These are phyloP conservation scores for Priceomyces fermenticarens DNA, from an alignment of 805 yeast species.

Conservation along the genomic window DNA sequence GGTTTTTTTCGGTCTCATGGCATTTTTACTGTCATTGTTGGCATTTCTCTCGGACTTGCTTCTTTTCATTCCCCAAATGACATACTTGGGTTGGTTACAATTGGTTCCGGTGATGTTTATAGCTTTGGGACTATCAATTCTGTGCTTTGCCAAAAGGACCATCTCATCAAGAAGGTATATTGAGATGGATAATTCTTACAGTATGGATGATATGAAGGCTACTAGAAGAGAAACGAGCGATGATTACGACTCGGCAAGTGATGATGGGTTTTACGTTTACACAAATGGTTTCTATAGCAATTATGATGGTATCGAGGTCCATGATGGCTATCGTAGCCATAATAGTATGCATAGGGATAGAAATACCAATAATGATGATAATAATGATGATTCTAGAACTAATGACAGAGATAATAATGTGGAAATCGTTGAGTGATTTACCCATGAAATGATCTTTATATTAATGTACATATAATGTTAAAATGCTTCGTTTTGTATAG, in stretches of 20 bases:
- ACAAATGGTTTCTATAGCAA: constrained; percentile 40
- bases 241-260: constrained; percentile 37
- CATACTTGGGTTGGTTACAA: constrained; percentile 85
- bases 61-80: constrained; percentile 69
- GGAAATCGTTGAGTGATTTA: not conserved
- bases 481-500: not conserved
- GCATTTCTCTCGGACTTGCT: constrained; percentile 81
- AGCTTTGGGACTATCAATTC: constrained; percentile 59
- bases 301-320: constrained; percentile 7
- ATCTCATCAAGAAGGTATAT: constrained; percentile 48
- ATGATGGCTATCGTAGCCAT: not conserved
- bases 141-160: constrained; percentile 72
- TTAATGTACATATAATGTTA: not conserved
- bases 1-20: constrained; percentile 59
- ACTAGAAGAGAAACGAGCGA: constrained; percentile 16
- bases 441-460: not conserved
- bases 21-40: constrained; percentile 66
- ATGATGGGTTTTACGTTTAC: constrained; percentile 42
- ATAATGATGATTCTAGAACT: not conserved
- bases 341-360: not conserved
- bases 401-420: not conserved
- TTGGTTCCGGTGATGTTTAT: constrained; percentile 64
- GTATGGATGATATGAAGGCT: constrained; percentile 32
- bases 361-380: not conserved
- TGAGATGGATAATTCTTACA: constrained; percentile 26